Evolutionary conservation across 345 rosid species (phyloP).

Genomic region (Hibiscus trionum): DNA sequence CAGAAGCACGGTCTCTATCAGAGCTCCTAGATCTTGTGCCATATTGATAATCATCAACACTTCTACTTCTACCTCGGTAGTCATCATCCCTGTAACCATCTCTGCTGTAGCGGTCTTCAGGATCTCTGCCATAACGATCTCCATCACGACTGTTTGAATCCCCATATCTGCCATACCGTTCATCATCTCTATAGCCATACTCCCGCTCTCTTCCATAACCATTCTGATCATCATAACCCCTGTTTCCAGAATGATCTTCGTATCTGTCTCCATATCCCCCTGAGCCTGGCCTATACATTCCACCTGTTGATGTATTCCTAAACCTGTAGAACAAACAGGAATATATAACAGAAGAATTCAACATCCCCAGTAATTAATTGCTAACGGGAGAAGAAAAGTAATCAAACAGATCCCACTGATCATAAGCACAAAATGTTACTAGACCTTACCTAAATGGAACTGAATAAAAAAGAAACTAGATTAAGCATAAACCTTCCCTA

Average conservation of each 20-base stretch:
- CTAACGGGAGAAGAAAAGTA: neutral
- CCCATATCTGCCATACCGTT: slow-evolving; percentile 61
- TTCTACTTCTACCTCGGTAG: slow-evolving; percentile 67
- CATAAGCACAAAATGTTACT: neutral
- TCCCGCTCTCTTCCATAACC: slow-evolving; percentile 45
- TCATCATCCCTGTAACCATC: slow-evolving; percentile 80
- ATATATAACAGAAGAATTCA: neutral
- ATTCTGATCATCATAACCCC: neutral
- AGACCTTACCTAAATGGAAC: neutral
- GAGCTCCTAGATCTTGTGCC: slow-evolving; percentile 18
- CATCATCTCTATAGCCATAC: slow-evolving; percentile 79
- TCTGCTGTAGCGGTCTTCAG: slow-evolving; percentile 23
- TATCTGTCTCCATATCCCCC: slow-evolving; percentile 2
- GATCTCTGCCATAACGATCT: slow-evolving; percentile 42
- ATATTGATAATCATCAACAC: slow-evolving; percentile 33
- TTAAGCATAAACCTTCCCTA: neutral
- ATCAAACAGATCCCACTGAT: neutral
- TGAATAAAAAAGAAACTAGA: neutral
- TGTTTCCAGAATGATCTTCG: neutral
- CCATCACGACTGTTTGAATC: slow-evolving; percentile 68
- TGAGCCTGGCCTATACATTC: slow-evolving; percentile 3
- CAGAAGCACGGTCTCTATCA: slow-evolving; percentile 17
- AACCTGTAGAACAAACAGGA: neutral
- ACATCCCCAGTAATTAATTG: neutral
- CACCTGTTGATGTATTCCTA: neutral